Base-by-base conservation (phyloP, 2,329 filamentous ascomycete genomes). In the Fusarium succisae region DNA sequence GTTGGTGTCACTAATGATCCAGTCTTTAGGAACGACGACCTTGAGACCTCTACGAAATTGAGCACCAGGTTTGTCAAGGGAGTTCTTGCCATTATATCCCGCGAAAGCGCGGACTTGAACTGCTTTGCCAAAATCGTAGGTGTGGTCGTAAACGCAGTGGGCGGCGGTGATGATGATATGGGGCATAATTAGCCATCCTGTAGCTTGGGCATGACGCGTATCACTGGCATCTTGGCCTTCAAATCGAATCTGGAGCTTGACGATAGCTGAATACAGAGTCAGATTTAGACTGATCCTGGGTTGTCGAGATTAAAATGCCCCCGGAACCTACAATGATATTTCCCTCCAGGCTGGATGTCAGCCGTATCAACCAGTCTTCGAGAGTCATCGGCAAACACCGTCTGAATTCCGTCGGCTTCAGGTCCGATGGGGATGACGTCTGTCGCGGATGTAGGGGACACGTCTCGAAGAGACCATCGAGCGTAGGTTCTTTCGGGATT, bases 251-350 rank as follows among this genome's bases (percentile, higher is more conserved):
- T 39, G 24, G 20, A 55, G 51, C 20, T 55, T 55, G 5, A n/a
- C 51, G 17, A 55, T 39, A 2, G 51, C 51, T 54, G 18, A 5
- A 13, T 2, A 1, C 1, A 28, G 3, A 17, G 10, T 38, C 7
- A 28, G 18, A 10, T 3, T 4, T 3, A 2, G 22, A 8, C 5
- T n/a, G 9, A 13, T 5, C 0, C 8, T 50, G 3, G 17, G 8
- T 13, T 11, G 0, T 32, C 17, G 22, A 51, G 1, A 14, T 5
- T 0, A 2, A 20, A 35, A 20, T 24, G 30, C n/a, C 13, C 6
- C 13, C 3, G 10, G 5, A 11, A 12, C 35, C 14, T 38, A 54
- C 51, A 37, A 17, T 54, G 5, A 17, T 39, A 54, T 39, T 39
- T 39, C 7, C 35, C 20, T 22, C 35, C 35, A 39, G 51, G 51